phyloP scores from a whole-genome alignment of 768 basidiomycete species.

The Lepiota venenata region DNA sequence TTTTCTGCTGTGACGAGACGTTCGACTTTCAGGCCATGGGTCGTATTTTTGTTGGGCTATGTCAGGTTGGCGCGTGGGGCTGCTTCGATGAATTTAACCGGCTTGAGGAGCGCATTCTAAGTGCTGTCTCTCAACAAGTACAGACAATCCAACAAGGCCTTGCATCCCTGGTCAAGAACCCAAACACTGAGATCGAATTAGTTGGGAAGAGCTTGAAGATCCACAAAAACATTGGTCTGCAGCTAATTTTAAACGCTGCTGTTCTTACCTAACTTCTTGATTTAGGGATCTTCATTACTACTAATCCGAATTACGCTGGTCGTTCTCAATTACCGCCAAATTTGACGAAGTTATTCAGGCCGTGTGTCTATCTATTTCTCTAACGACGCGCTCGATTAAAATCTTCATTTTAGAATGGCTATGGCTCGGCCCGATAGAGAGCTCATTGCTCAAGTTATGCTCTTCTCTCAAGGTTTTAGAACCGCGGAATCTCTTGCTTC shows the following conservation, averaged over 20 bases:
- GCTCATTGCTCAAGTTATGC: slow-evolving; percentile 98
- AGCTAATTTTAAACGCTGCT: neutral
- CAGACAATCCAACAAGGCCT: slow-evolving; percentile 98
- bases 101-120: slow-evolving; percentile 95
- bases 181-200: slow-evolving; percentile 88
- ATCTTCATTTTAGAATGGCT: slow-evolving; percentile 67
- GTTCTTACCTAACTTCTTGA: slow-evolving; percentile 6
- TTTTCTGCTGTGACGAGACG: slow-evolving; percentile 99
- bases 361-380: slow-evolving; percentile 46
- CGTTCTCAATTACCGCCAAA: slow-evolving; percentile 89
- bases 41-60: slow-evolving; percentile 96
- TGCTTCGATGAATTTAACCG: slow-evolving; percentile 99
- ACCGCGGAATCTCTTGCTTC: slow-evolving; percentile 97
- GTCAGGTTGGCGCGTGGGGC: slow-evolving; percentile 99
- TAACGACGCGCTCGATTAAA: neutral
- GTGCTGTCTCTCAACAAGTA: slow-evolving; percentile 98
- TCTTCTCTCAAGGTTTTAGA: slow-evolving; percentile 99
- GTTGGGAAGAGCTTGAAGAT: slow-evolving; percentile 93
- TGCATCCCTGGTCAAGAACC: slow-evolving; percentile 76
- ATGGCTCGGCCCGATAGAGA: slow-evolving; percentile 99
- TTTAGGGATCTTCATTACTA: slow-evolving; percentile 95
- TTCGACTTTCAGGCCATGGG: slow-evolving; percentile 99
- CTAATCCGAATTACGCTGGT: slow-evolving; percentile 98
- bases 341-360: slow-evolving; percentile 89
- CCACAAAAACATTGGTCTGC: slow-evolving; percentile 85